Base-by-base conservation (phyloP, 306 rosid genomes). In the Pterocarpus santalinus region DNA sequence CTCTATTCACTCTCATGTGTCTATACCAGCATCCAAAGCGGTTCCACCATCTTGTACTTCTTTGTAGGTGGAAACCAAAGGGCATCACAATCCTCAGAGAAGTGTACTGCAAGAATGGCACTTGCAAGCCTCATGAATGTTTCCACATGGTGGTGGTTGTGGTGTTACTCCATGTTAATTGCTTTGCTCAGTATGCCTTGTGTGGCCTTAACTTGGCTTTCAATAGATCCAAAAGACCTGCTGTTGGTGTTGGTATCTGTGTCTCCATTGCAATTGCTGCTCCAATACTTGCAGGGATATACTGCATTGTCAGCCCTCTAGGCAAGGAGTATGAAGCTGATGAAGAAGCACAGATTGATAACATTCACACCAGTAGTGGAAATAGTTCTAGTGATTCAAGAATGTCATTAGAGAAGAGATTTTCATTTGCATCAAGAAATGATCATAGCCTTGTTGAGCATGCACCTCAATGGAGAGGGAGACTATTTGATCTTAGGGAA, bases 1-100 rank as follows among this genome's bases (percentile, higher is more conserved):
- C 92, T 65, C 89, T 89, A 44, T 91, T 87, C 53, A 91, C 92
- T 73, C 92, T 91, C 82, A 89, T 89, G 89, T 84, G 88, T 76
- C 85, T 87, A 15, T 89, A 86, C 77, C 91, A 87, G 28, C 95
- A 91, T 65, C 92, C 88, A 2, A 89, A 73, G 85, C 65, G 88
- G 82, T 64, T 89, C 78, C 79, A 89, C 83, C 89, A 84, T 72
- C 71, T 87, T 60, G 83, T 87, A 55, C 89, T 89, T 75, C 81
- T 89, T 13, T 82, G 84, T 22, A 85, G 92, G 78, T 89, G 92
- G 95, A 82, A 86, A 55, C 83, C 77, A 22, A 68, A 87, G 35
- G 92, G 87, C 68, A 63, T 89, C 36, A 38, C 56, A 36, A 65
- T 52, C 12, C 90, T 91, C 41, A 81, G 90, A 78, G 53, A 78